phyloP scores from a whole-genome alignment of 176 grass and related monocot species.

The Lolium multiflorum region DNA sequence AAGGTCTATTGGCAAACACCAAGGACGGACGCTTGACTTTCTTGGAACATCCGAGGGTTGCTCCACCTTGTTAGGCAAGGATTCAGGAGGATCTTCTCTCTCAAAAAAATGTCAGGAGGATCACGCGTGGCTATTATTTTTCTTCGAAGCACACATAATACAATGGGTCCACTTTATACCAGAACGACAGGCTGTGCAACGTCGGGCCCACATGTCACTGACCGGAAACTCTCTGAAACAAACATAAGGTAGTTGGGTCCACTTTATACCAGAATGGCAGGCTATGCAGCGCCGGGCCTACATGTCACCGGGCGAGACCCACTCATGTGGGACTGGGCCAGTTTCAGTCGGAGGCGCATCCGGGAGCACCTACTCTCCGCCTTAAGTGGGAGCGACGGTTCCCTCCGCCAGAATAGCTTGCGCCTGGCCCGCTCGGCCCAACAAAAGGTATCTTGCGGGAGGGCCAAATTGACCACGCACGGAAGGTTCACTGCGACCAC shows the following conservation, averaged over 20 bases:
- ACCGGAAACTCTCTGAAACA: not conserved
- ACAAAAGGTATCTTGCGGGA: too few species aligned
- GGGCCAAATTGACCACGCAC: too few species aligned
- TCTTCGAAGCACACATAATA: not conserved
- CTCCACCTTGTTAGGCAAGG: not conserved
- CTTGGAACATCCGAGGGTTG: not conserved
- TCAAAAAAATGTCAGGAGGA: not conserved
- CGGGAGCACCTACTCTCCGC: too few species aligned
- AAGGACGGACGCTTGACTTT: not conserved
- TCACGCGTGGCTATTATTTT: slow-evolving; percentile 30
- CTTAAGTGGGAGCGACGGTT: too few species aligned
- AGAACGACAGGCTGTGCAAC: not conserved
- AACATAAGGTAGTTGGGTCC: not conserved
- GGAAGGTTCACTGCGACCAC: too few species aligned
- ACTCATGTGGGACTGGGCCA: not conserved
- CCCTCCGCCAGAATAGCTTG: too few species aligned
- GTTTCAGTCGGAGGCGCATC: not conserved
- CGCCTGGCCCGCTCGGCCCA: too few species aligned
- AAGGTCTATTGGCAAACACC: not conserved
- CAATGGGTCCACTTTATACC: not conserved
- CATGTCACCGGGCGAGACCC: not conserved
- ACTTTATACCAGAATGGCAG: not conserved
- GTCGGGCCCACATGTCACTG: slow-evolving; percentile 12
- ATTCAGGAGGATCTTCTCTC: too few species aligned
- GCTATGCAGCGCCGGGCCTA: not conserved